phyloP scores from a whole-genome alignment of 2,329 filamentous ascomycete genomes.

The Colletotrichum salicis region DNA sequence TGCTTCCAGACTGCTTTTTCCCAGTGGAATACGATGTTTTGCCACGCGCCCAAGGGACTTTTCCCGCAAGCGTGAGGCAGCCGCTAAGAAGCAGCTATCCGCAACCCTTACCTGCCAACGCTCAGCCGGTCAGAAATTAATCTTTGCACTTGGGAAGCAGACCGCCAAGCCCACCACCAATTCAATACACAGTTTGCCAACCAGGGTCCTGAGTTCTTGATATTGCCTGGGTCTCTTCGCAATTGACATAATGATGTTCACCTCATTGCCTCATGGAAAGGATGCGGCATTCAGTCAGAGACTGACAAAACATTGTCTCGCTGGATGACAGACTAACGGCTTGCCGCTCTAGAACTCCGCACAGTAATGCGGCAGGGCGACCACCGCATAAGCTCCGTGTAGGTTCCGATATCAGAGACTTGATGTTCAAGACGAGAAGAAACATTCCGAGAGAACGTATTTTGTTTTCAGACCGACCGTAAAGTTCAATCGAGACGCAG shows the following conservation, averaged over 20 bases:
- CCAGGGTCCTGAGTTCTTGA: neutral
- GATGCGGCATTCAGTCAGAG: neutral
- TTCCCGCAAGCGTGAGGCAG: neutral
- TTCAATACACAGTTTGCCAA: neutral
- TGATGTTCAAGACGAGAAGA: constrained; percentile 25
- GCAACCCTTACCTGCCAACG: neutral
- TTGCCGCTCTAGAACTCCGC: neutral
- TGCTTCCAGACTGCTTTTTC: neutral
- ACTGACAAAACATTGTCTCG: neutral
- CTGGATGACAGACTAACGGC: neutral
- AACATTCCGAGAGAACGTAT: neutral
- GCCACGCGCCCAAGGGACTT: neutral
- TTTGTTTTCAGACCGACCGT: too few species aligned
- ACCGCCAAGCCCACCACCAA: neutral
- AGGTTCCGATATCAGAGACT: neutral
- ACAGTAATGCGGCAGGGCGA: constrained; percentile 7
- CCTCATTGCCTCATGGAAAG: neutral
- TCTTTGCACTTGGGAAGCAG: neutral
- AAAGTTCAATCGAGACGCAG: neutral
- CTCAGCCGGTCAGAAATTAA: neutral
- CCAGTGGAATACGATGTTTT: neutral
- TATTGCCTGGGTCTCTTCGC: neutral
- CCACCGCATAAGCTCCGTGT: neutral
- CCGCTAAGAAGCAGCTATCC: neutral
- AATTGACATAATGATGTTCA: neutral